Evolutionary conservation across 106 monocot genomes (phyloP).

Genomic region (Alisma plantagoaquatica): DNA sequence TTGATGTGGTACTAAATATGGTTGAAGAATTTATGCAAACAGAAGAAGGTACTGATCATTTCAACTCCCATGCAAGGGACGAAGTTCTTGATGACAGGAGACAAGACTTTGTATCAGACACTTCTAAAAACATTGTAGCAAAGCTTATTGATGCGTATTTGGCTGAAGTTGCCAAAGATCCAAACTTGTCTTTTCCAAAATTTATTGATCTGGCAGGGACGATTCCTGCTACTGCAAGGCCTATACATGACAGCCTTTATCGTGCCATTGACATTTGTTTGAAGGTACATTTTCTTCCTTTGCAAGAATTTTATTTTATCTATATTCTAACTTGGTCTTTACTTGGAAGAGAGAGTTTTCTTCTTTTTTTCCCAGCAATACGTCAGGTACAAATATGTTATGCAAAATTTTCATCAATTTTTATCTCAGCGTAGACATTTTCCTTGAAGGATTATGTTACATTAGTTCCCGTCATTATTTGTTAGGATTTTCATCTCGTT

Average conservation of each 20-base stretch:
- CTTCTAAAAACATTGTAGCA: conserved; percentile 18
- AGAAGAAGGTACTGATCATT: conserved; percentile 3
- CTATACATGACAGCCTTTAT: conserved; percentile 35
- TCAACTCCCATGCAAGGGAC: conserved; percentile 4
- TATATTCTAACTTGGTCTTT: background rate
- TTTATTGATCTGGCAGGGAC: conserved; percentile 28
- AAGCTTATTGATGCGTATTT: conserved; percentile 34
- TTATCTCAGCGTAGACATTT: background rate
- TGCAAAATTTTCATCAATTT: background rate
- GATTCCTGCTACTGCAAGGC: conserved; percentile 20
- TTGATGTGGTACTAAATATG: conserved; percentile 16
- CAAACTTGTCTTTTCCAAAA: conserved; percentile 13
- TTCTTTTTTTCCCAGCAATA: background rate
- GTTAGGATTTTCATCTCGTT: no score
- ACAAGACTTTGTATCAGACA: conserved; percentile 1
- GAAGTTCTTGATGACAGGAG: background rate
- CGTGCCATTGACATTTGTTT: conserved; percentile 34
- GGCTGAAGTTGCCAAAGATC: conserved; percentile 20
- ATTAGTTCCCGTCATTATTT: no score
- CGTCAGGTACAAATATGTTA: background rate
- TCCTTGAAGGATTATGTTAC: no score
- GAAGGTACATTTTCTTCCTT: conserved; percentile 14
- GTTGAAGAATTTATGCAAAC: conserved; percentile 26
- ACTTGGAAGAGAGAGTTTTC: background rate
- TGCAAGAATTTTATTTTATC: background rate